phyloP scores from a whole-genome alignment of 1,284 basidiomycete species.

The Thecaphora thlaspeos region DNA sequence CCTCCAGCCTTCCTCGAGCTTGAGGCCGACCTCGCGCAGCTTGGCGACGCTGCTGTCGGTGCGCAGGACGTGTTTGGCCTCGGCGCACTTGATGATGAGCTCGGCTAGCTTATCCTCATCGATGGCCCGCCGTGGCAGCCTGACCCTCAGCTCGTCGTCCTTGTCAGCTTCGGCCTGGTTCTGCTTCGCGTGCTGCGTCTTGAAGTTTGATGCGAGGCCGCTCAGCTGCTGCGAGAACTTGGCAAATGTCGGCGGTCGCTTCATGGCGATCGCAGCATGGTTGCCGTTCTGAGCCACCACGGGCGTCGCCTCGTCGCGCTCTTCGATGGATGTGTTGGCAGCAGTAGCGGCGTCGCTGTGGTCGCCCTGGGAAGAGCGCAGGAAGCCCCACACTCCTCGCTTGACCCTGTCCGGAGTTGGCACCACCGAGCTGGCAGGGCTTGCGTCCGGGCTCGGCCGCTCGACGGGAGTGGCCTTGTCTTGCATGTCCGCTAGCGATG shows the following conservation, averaged over 20 bases:
- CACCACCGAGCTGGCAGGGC: too few relatives aligned
- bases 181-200: background rate
- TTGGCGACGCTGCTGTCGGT: constrained; percentile 10
- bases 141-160: constrained; percentile 1
- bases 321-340: background rate
- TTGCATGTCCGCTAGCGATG: too few relatives aligned
- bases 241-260: background rate
- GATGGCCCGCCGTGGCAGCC: constrained; percentile 13
- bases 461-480: too few relatives aligned
- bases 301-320: background rate
- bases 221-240: constrained; percentile 1
- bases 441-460: too few relatives aligned
- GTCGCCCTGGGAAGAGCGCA: too few relatives aligned
- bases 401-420: background rate
- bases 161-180: background rate
- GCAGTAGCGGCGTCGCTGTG: too few relatives aligned
- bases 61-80: constrained; percentile 25
- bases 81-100: constrained; percentile 28
- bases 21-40: constrained; percentile 23
- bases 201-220: background rate
- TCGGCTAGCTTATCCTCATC: constrained; percentile 25
- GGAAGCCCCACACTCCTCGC: constrained; percentile 8
- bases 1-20: constrained; percentile 24
- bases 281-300: background rate
- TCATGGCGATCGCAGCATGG: background rate